These are phyloP conservation scores for Pythium guiyangense DNA, from an alignment of 352 stramenopile species.

Conservation along the genomic window DNA sequence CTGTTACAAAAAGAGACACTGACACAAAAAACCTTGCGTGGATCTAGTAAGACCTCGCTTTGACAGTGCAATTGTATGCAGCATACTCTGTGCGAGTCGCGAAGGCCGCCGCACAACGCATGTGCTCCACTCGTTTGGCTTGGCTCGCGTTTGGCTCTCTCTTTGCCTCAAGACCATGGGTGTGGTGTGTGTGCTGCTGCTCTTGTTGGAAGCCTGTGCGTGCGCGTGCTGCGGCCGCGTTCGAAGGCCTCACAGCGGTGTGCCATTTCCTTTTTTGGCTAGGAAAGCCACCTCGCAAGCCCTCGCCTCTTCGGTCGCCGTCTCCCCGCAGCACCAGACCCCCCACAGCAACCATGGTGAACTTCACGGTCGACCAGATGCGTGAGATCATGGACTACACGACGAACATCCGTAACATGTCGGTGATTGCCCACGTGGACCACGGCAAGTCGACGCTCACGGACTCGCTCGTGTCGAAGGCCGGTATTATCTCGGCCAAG, in stretches of 20 bases:
- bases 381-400: slow-evolving; percentile 98
- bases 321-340: slow-evolving; percentile 12
- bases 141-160: slow-evolving; percentile 19
- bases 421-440: slow-evolving; percentile 99
- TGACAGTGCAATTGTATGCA: slow-evolving; percentile 25
- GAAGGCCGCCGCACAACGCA: slow-evolving; percentile 12
- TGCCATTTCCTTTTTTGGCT: slow-evolving; percentile 65
- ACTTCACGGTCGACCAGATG: slow-evolving; percentile 99
- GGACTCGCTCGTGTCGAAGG: slow-evolving; percentile 98
- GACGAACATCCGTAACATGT: slow-evolving; percentile 99
- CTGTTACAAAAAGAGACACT: slow-evolving; percentile 1
- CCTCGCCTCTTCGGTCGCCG: slow-evolving; percentile 16
- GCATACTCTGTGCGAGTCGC: slow-evolving; percentile 20
- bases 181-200: too few relatives aligned
- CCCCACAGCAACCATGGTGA: slow-evolving; percentile 80
- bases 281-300: slow-evolving; percentile 16
- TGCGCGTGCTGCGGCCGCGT: neutral
- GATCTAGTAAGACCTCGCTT: slow-evolving; percentile 24
- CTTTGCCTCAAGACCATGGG: too few relatives aligned
- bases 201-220: neutral
- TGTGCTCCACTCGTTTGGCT: slow-evolving; percentile 58
- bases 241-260: slow-evolving; percentile 9
- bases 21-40: slow-evolving; percentile 26
- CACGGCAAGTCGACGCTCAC: slow-evolving; percentile 99
- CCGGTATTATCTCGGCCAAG: slow-evolving; percentile 99